Percentiles rank a stretch among this genome's conserved stretches.
Conservation (phyloP, 441 rosid species). For the Populus tomentosa region DNA sequence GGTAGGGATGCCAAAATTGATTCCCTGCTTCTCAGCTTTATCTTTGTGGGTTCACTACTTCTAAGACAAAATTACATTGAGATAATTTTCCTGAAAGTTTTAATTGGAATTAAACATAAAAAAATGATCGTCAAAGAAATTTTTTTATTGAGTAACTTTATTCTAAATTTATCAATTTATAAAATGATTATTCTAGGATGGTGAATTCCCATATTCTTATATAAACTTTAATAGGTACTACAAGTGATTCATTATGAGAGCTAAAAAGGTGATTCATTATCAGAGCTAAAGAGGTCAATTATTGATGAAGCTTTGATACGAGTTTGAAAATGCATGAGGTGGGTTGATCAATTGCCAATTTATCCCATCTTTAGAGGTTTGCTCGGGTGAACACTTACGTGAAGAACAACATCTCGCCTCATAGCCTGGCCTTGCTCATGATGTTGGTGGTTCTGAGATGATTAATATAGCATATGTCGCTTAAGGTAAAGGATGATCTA, state of each 20-base stretch:
- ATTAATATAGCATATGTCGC: fast-evolving
- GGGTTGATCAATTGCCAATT: neutral
- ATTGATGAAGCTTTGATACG: neutral
- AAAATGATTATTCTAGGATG: no score
- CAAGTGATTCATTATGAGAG: fast-evolving
- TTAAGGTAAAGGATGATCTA: no score
- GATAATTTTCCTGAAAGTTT: neutral
- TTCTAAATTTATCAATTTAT: neutral
- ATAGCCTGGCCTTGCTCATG: fast-evolving
- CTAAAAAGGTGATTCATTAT: fast-evolving
- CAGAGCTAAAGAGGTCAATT: fast-evolving
- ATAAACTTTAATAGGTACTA: no score
- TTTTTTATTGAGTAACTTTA: neutral
- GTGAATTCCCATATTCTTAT: fast-evolving
- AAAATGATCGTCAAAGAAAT: no score
- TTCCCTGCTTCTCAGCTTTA: neutral
- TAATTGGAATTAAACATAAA: neutral
- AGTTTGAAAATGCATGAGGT: neutral
- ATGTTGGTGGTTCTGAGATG: neutral
- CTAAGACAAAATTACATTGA: neutral
- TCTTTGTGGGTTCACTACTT: neutral
- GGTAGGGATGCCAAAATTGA: no score
- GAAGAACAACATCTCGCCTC: neutral
- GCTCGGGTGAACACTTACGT: neutral
- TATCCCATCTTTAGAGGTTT: neutral